A percentile compares a stretch with the other conserved stretches of the same genome.
These are phyloP conservation scores for Aspergillus wentii DNA, from an alignment of 495 filamentous ascomycete species.

Conservation along the genomic window DNA sequence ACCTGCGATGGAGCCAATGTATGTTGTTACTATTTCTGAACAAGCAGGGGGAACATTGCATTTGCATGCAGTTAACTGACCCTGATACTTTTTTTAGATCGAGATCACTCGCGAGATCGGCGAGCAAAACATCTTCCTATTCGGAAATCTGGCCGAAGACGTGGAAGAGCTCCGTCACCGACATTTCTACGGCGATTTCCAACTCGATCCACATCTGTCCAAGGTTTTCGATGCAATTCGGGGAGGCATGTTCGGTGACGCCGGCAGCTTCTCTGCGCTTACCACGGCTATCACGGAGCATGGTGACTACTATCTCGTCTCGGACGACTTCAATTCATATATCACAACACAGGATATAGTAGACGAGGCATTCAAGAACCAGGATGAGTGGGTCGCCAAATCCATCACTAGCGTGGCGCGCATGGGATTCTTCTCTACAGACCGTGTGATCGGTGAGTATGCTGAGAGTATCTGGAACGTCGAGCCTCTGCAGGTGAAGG, in stretches of 20 bases:
- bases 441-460: conserved; percentile 97
- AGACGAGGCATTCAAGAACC: conserved; percentile 83
- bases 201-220: conserved; percentile 68
- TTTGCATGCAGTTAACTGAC: too few species aligned
- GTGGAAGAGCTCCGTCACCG: conserved; percentile 93
- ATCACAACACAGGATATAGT: conserved; percentile 83
- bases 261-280: conserved; percentile 69
- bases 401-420: conserved; percentile 79
- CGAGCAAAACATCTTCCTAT: conserved; percentile 96
- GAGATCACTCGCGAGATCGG: conserved; percentile 97
- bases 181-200: conserved; percentile 76
- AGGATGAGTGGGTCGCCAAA: conserved; percentile 88
- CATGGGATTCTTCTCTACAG: conserved; percentile 97
- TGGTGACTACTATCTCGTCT: conserved; percentile 95
- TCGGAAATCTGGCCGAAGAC: conserved; percentile 93
- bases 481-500: conserved; percentile 58
- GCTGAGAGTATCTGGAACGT: conserved; percentile 96
- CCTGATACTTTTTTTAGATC: conserved; percentile 49
- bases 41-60: too few species aligned
- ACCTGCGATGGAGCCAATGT: conserved; percentile 98
- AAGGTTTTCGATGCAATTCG: conserved; percentile 83
- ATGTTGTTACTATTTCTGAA: too few species aligned
- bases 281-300: conserved; percentile 81
- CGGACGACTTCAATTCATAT: conserved; percentile 94
- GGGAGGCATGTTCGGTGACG: conserved; percentile 70